Base-by-base conservation (phyloP, 2,329 filamentous ascomycete species). In the Phymatotrichopsis omnivora region DNA sequence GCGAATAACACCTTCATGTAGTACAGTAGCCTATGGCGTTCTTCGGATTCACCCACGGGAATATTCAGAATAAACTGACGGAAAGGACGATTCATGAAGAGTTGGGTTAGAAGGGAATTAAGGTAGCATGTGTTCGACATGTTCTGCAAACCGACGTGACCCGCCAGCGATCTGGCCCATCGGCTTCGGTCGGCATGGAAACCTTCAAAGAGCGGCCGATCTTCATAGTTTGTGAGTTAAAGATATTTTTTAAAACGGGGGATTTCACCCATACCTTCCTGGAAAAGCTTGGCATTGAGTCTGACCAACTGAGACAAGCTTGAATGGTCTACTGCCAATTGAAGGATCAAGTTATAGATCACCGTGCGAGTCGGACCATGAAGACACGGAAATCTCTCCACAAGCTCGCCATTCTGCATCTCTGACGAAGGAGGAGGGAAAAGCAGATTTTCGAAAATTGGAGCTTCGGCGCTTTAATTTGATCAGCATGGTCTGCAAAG, bases 51-150 rank as follows among this genome's bases (percentile, higher is more conserved):
- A 11, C 68, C 62, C 19, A 84, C 66, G 7, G 69, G 64, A n/a
- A 75, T 69, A 45, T 69, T 64, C 49, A 96, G 70, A 56, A 98
- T 82, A 62, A 96, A 94, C 12, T 75, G 72, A 14, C 91, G 80
- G 59, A 98, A 96, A 5, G 77, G 73, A 12, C 83, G 67, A 60
- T 98, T 96, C 85, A 95, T 96, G 68, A 89, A 98, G 0, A 98
- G 74, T 60, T 98, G 91, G 0, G 86, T 89, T 50, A 96, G 73
- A 1, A 98, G 69, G 0, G 91, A 96, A 62, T 98, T 98, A 60
- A 96, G 74, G 61, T 98, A 98, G 64, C 91, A 98, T 0, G 93
- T 96, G 61, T 95, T 94, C 7, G 85, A 91, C 12, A 95, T 72
- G 58, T 98, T 98, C 45, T 74, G 74, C n/a, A 98, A 65, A 1